These are phyloP conservation scores for Acorus gramineus DNA, from an alignment of 106 monocot species.

Conservation along the genomic window DNA sequence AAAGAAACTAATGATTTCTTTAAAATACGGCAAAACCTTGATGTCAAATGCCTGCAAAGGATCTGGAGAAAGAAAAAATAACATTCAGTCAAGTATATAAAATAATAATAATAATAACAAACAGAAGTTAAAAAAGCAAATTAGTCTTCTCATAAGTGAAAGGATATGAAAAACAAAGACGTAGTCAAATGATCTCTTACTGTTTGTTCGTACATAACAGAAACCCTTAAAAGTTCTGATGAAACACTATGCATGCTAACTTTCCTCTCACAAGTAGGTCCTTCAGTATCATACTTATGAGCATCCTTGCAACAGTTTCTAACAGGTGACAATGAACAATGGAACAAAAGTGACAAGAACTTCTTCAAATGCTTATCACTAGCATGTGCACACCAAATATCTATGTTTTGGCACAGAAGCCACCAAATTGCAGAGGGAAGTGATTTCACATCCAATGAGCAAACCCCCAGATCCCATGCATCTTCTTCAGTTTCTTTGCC, in stretches of 20 bases:
- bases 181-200: slow-evolving; percentile 20
- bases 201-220: slow-evolving; percentile 48
- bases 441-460: slow-evolving; percentile 53
- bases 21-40: slow-evolving; percentile 39
- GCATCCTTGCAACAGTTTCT: slow-evolving; percentile 5
- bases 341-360: slow-evolving; percentile 51
- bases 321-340: slow-evolving; percentile 13
- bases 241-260: slow-evolving; percentile 39
- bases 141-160: background rate
- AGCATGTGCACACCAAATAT: slow-evolving; percentile 69
- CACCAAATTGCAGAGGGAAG: slow-evolving; percentile 53
- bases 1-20: slow-evolving; percentile 36
- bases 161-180: background rate
- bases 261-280: slow-evolving; percentile 3
- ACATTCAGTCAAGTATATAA: background rate
- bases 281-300: background rate
- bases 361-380: slow-evolving; percentile 37
- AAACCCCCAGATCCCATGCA: slow-evolving; percentile 50
- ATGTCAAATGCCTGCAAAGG: slow-evolving; percentile 34
- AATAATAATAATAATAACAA: background rate
- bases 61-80: slow-evolving; percentile 22
- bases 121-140: background rate
- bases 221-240: slow-evolving; percentile 44
- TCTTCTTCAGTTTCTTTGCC: slow-evolving; percentile 1
- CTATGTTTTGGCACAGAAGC: slow-evolving; percentile 65